These are phyloP conservation scores for Teratosphaeria destructans DNA, from an alignment of 2,329 filamentous ascomycete species.

Conservation along the genomic window DNA sequence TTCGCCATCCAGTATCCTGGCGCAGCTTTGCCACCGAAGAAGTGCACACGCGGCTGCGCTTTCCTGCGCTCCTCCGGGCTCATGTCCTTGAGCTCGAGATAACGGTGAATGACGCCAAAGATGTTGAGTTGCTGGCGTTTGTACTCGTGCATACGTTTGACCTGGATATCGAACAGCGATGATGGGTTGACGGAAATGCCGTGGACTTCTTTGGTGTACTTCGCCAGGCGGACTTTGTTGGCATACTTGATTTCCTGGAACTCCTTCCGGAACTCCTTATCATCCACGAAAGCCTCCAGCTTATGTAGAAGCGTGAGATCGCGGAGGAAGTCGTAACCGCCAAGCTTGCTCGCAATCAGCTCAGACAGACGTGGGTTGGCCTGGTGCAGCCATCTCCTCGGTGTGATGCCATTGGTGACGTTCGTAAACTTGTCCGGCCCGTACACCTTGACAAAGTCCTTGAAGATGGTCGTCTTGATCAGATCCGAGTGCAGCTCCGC, in stretches of 20 bases:
- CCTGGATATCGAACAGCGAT: conserved; percentile 89
- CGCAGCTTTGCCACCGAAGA: conserved; percentile 95
- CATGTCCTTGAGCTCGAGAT: conserved; percentile 80
- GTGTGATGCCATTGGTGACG: conserved; percentile 96
- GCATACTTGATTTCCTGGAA: conserved; percentile 95
- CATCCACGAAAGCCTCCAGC: conserved; percentile 72
- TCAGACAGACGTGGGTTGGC: conserved; percentile 88
- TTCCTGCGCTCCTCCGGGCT: conserved; percentile 76
- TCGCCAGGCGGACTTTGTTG: conserved; percentile 87
- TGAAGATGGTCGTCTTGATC: conserved; percentile 99
- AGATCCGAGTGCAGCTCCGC: conserved; percentile 95
- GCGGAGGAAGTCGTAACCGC: conserved; percentile 74
- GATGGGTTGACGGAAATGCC: conserved; percentile 76
- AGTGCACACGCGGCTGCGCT: conserved; percentile 75
- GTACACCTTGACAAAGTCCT: conserved; percentile 92
- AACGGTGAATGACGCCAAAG: conserved; percentile 92
- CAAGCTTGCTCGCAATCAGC: conserved; percentile 81
- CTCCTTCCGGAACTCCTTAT: conserved; percentile 83
- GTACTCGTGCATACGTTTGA: conserved; percentile 98
- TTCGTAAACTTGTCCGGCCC: conserved; percentile 97
- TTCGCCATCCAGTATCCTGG: conserved; percentile 99
- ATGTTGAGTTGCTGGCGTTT: conserved; percentile 98
- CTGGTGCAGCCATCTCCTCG: conserved; percentile 91
- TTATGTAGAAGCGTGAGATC: conserved; percentile 80
- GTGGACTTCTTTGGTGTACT: conserved; percentile 76